phyloP scores from a whole-genome alignment of 768 basidiomycete genomes.

The Hygrocybe punicea region DNA sequence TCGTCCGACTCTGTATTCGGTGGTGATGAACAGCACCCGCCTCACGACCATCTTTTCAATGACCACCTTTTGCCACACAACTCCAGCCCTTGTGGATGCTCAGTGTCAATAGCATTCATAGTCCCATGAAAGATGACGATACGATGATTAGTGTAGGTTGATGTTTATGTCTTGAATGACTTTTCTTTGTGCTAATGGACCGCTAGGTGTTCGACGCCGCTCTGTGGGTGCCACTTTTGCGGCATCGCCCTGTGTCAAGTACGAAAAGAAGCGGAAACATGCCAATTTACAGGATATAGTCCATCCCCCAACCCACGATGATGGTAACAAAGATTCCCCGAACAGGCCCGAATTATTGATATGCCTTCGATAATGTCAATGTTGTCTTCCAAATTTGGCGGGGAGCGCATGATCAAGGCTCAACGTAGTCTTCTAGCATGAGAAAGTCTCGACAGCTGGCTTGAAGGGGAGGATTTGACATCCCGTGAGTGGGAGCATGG shows the following conservation, averaged over 20 bases:
- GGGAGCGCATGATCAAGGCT: conserved; percentile 70
- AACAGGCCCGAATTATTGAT: conserved; percentile 51
- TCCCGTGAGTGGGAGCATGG: conserved; percentile 43
- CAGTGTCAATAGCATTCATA: no score
- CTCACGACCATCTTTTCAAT: conserved; percentile 15
- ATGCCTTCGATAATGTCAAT: no score
- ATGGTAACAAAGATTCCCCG: conserved; percentile 33
- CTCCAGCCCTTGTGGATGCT: conserved; percentile 65
- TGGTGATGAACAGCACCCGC: no score
- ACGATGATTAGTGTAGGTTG: conserved; percentile 73
- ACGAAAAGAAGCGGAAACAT: conserved; percentile 59
- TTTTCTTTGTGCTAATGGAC: no score
- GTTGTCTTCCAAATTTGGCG: no score
- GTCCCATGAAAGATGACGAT: conserved; percentile 64
- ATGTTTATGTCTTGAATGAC: not conserved
- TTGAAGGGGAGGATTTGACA: conserved; percentile 61
- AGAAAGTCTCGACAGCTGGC: conserved; percentile 59
- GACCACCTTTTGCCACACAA: conserved; percentile 45
- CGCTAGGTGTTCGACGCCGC: conserved; percentile 49
- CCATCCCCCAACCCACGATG: conserved; percentile 17
- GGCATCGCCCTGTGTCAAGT: conserved; percentile 65
- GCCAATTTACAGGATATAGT: no score
- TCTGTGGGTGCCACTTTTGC: conserved; percentile 66
- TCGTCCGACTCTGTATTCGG: conserved; percentile 65
- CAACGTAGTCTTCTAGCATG: conserved; percentile 58